These are phyloP conservation scores for Erucastrum elatum DNA, from an alignment of 345 rosid species.

Conservation along the genomic window DNA sequence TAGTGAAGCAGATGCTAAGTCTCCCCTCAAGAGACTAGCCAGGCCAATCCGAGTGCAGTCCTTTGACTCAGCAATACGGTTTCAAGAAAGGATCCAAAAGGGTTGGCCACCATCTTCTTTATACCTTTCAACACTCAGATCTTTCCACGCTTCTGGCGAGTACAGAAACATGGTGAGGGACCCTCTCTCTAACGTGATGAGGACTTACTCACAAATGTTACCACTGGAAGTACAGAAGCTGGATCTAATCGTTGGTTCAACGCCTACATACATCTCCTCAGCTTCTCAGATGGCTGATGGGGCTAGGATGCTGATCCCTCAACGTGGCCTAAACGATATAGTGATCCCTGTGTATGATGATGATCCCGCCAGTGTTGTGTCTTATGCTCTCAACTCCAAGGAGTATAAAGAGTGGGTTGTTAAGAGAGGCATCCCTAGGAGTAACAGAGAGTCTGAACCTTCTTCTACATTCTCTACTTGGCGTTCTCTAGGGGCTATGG, in stretches of 20 bases:
- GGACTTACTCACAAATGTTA: constrained; percentile 65
- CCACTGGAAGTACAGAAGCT: constrained; percentile 70
- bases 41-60: constrained; percentile 72
- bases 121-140: constrained; percentile 58
- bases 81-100: constrained; percentile 60
- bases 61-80: constrained; percentile 77
- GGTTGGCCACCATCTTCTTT: constrained; percentile 62
- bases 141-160: constrained; percentile 93
- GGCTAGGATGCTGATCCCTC: constrained; percentile 73
- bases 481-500: constrained; percentile 67
- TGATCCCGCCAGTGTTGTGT: constrained; percentile 87
- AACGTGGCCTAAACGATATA: constrained; percentile 51
- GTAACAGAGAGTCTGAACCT: constrained; percentile 44
- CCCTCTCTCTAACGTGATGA: constrained; percentile 61
- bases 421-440: constrained; percentile 42
- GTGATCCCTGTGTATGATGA: constrained; percentile 85
- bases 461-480: constrained; percentile 53
- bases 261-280: constrained; percentile 58
- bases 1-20: constrained; percentile 50
- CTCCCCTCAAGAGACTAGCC: constrained; percentile 50
- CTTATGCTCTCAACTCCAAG: constrained; percentile 84
- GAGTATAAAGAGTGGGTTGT: constrained; percentile 75
- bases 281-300: constrained; percentile 71
- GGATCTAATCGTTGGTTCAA: constrained; percentile 51
- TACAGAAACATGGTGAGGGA: constrained; percentile 78